Conservation (phyloP, 2,329 filamentous ascomycete species). For the Aspergillus fischeri region DNA sequence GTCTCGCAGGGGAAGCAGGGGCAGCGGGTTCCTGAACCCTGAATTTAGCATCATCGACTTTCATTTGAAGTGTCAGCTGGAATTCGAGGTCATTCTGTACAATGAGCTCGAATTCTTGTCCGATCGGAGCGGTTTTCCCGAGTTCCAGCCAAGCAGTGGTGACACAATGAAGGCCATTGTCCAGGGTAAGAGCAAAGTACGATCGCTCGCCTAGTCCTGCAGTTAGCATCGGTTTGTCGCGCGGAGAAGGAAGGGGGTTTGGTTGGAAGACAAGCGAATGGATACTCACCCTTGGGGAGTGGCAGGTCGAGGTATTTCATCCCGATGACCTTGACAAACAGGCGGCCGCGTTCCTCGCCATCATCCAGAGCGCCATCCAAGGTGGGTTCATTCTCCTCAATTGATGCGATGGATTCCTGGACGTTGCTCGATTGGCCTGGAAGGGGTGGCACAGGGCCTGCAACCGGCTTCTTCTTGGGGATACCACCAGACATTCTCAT, state of each 20-base stretch:
- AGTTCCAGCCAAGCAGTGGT: conserved; percentile 95
- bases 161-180: conserved; percentile 96
- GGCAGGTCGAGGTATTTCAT: conserved; percentile 94
- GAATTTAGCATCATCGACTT: conserved; percentile 76
- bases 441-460: conserved; percentile 71
- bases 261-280: neutral
- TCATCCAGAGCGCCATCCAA: conserved; percentile 64
- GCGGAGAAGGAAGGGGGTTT: neutral
- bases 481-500: conserved; percentile 55
- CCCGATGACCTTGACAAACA: conserved; percentile 98
- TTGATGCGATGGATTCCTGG: conserved; percentile 56
- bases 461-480: conserved; percentile 56
- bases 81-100: conserved; percentile 98
- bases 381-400: conserved; percentile 65
- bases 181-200: conserved; percentile 94
- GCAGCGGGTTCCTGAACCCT: conserved; percentile 39
- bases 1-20: conserved; percentile 57
- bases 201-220: conserved; percentile 68
- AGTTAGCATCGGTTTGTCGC: conserved; percentile 20
- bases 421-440: conserved; percentile 85
- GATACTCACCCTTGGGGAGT: conserved; percentile 73
- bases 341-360: conserved; percentile 76
- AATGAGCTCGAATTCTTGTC: conserved; percentile 96
- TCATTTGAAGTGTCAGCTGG: conserved; percentile 93
- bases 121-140: conserved; percentile 86